Conservation (phyloP, 148 eudicot genomes). For the Chenopodium album region DNA sequence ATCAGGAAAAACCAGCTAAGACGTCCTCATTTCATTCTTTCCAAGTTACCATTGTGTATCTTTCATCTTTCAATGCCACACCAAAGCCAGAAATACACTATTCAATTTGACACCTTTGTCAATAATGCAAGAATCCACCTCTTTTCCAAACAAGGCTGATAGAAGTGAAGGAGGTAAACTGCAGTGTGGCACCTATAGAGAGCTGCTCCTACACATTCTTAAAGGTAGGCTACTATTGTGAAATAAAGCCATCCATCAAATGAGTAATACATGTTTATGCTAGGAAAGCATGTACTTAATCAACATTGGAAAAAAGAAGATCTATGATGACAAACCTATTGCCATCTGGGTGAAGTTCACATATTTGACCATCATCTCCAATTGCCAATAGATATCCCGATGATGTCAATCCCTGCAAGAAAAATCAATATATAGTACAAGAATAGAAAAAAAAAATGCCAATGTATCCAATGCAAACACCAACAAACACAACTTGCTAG, state of each 20-base stretch:
- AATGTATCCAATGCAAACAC: not conserved
- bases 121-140: not conserved
- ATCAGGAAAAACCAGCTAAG: not conserved
- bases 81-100: not conserved
- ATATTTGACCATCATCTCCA: conserved; percentile 65
- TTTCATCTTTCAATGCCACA: not conserved
- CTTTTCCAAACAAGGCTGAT: not conserved
- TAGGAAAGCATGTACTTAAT: not conserved
- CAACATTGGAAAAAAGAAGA: not conserved
- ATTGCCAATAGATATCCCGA: conserved; percentile 69
- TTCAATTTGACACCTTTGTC: not conserved
- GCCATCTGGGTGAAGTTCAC: conserved; percentile 95
- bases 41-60: not conserved
- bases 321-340: conserved; percentile 49
- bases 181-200: not conserved
- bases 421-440: not conserved
- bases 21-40: not conserved
- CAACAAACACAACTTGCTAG: not conserved
- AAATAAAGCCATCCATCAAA: not conserved
- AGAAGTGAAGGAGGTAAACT: not conserved
- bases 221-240: not conserved
- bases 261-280: not conserved
- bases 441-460: not conserved
- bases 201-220: not conserved
- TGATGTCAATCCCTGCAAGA: conserved; percentile 67